phyloP scores from a whole-genome alignment of 106 monocot genomes.

The Dendrobium chrysotoxum region DNA sequence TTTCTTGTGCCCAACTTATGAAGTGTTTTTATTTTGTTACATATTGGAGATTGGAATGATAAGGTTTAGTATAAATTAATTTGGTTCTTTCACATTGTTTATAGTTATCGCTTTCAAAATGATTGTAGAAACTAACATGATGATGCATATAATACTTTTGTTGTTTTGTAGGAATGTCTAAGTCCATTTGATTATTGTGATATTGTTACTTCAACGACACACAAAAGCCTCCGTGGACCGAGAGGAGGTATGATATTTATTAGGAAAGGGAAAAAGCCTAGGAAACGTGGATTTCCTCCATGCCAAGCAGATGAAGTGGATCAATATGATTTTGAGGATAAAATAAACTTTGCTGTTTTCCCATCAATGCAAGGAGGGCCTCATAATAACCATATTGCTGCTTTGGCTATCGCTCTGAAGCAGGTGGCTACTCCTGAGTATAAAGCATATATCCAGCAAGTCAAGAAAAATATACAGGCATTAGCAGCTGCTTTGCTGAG shows the following conservation, averaged over 20 bases:
- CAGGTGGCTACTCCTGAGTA: constrained; percentile 92
- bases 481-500: constrained; percentile 78
- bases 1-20: background rate
- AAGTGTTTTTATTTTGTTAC: background rate
- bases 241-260: constrained; percentile 95
- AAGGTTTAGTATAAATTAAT: no score
- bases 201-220: constrained; percentile 94
- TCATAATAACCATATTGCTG: constrained; percentile 95
- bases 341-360: constrained; percentile 89
- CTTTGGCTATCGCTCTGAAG: constrained; percentile 77
- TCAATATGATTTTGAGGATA: constrained; percentile 83
- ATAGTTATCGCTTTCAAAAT: background rate
- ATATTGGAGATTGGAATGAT: no score
- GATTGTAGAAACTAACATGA: background rate
- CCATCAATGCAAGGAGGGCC: constrained; percentile 94
- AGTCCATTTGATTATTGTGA: constrained; percentile 93
- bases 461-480: constrained; percentile 91
- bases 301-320: constrained; percentile 54
- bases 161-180: constrained; percentile 61
- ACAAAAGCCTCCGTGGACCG: constrained; percentile 91
- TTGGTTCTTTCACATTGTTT: background rate
- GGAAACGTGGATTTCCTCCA: constrained; percentile 31
- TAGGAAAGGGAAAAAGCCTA: constrained; percentile 61
- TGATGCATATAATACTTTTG: background rate
- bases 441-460: constrained; percentile 91